Evolutionary conservation across 139 green algal species (phyloP).

Genomic region (Coccomyxa sp.): DNA sequence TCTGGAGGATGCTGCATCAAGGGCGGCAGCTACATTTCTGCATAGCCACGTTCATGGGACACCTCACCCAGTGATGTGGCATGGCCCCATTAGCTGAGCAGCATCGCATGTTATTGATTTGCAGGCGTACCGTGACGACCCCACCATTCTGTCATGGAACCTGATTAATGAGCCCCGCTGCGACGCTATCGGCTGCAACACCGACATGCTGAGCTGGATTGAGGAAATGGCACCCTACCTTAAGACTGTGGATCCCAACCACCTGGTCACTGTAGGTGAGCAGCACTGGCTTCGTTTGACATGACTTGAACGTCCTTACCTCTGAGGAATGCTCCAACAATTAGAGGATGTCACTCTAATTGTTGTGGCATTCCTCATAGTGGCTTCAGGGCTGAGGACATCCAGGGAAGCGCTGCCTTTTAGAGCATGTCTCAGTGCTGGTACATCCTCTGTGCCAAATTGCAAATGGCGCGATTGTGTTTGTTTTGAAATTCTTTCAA

Average conservation of each 20-base stretch:
- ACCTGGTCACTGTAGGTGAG: constrained; percentile 39
- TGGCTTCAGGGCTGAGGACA: not conserved
- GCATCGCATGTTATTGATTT: not conserved
- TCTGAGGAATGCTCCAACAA: too few species aligned
- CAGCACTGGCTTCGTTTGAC: not conserved
- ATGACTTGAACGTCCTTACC: not conserved
- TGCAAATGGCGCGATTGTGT: not conserved
- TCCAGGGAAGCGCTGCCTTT: not conserved
- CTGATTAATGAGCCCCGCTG: constrained; percentile 47
- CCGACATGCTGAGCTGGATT: constrained; percentile 39
- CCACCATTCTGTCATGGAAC: constrained; percentile 40
- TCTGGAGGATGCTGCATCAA: too few species aligned
- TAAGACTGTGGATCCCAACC: constrained; percentile 47
- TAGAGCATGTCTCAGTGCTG: not conserved
- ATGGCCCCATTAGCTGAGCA: too few species aligned
- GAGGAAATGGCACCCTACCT: constrained; percentile 26
- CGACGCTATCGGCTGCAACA: constrained; percentile 10
- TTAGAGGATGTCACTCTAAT: too few species aligned
- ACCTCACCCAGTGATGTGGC: too few species aligned
- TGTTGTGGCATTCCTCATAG: not conserved
- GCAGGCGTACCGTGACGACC: constrained; percentile 27
- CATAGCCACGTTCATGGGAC: too few species aligned
- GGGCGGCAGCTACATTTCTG: too few species aligned
- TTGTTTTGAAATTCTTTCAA: too few species aligned
- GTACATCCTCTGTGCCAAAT: not conserved